phyloP scores from a whole-genome alignment of 2,329 filamentous ascomycete species.

The Coniochaeta prunicola region DNA sequence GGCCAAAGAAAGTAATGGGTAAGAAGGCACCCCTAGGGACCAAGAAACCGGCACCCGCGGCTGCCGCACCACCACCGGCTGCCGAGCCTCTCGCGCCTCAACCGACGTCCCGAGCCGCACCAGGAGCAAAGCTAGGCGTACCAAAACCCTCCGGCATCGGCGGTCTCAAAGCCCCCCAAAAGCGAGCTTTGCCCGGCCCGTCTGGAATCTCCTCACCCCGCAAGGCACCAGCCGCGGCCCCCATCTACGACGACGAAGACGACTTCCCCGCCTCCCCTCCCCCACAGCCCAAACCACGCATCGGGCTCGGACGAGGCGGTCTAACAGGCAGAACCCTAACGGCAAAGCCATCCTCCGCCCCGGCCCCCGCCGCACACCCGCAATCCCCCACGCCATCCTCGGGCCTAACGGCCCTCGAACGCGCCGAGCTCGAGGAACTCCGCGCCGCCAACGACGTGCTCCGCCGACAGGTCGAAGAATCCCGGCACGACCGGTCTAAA shows the following conservation, averaged over 20 bases:
- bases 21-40: conserved; percentile 39
- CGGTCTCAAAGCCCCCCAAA: conserved; percentile 55
- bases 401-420: conserved; percentile 70
- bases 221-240: conserved; percentile 37
- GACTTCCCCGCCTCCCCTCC: conserved; percentile 40
- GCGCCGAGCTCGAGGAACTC: conserved; percentile 86
- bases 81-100: conserved; percentile 51
- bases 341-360: conserved; percentile 53
- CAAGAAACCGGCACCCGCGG: conserved; percentile 36
- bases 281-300: conserved; percentile 52
- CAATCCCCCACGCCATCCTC: conserved; percentile 53
- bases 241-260: conserved; percentile 51
- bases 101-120: conserved; percentile 43
- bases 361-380: conserved; percentile 39
- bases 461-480: conserved; percentile 67
- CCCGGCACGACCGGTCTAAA: conserved; percentile 73
- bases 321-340: conserved; percentile 79
- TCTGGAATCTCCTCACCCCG: conserved; percentile 43
- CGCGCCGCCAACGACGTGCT: conserved; percentile 76
- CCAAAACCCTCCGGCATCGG: conserved; percentile 44
- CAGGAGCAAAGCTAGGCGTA: conserved; percentile 46
- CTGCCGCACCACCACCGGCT: conserved; percentile 34
- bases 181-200: conserved; percentile 42
- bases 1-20: conserved; percentile 37
- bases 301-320: conserved; percentile 68